Evolutionary conservation across 768 basidiomycete genomes (phyloP), one percentile per base, ranked within the genome.

Genomic region (Termitomyces sp.): DNA sequence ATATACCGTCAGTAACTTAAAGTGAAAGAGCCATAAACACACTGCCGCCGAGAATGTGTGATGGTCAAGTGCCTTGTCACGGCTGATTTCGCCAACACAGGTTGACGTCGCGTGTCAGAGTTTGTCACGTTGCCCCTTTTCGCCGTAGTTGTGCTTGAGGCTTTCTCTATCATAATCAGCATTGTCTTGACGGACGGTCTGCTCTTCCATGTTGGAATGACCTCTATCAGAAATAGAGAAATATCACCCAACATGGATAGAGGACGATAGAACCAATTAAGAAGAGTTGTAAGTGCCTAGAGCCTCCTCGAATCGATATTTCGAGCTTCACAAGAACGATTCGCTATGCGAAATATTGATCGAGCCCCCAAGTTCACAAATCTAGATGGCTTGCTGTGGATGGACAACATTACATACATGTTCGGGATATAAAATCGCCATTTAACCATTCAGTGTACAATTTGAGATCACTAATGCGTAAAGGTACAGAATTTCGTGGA

Each of bases 11-110:
- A 9, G 37, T 38, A 26, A 35, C 35, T 35, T 33, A 10, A 33
- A 33, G 21, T 52, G 58, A 62, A 40, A 55, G 49, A 45, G 56
- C 61, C 61, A 62, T 62, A 43, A 45, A 62, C 15, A 57, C 23
- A 33, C 3, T 33, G 31, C 44, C 40, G 47, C 51, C 42, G 21
- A n/a, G 42, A 42, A 48, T 26, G 11, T 45, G 49, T 42, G 56
- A 61, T 58, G 53, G 54, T 52, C 50, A 45, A 49, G 35, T 41
- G 49, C 33, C n/a, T 38, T 51, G 50, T 51, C 50, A 51, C 50
- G 37, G 30, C 28, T 48, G 49, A 50, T 50, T 48, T 48, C 47
- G 47, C 31, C 47, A 48, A 52, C 37, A 50, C 23, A 21, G 23
- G 48, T 35, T 10, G 37, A 38, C n/a, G 14, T 51, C 42, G 41